Conservation (phyloP, 1,284 basidiomycete genomes). For the Tremellales sp. region DNA sequence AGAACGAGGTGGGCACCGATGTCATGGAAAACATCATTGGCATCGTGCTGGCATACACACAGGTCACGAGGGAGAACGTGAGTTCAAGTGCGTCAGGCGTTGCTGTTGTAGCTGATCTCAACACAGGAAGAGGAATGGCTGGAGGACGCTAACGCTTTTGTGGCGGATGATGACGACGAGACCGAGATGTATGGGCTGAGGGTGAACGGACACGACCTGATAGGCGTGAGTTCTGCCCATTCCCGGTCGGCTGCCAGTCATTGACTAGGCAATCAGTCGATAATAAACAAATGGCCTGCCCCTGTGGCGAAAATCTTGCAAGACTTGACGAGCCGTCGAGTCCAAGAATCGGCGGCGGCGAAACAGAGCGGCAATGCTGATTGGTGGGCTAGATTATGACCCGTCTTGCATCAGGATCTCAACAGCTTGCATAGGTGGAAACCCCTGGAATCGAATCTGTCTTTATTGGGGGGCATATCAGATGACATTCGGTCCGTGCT, state of each 20-base stretch:
- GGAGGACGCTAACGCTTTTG: conserved; percentile 82
- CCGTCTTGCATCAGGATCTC: neutral
- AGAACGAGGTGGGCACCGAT: conserved; percentile 47
- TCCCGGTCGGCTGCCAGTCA: neutral
- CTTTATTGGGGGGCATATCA: conserved; percentile 77
- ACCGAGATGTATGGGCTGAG: conserved; percentile 75
- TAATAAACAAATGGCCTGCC: conserved; percentile 65
- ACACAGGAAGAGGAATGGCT: conserved; percentile 84
- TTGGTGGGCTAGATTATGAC: conserved; percentile 38
- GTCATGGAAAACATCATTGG: conserved; percentile 57
- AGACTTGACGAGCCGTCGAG: conserved; percentile 54
- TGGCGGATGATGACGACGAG: conserved; percentile 93
- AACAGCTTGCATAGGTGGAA: conserved; percentile 65
- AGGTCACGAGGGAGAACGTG: conserved; percentile 87
- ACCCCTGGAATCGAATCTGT: conserved; percentile 75
- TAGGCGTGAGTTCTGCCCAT: conserved; percentile 57
- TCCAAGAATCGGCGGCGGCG: conserved; percentile 34
- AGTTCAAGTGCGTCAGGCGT: conserved; percentile 21
- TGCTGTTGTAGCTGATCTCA: neutral
- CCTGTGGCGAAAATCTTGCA: conserved; percentile 61
- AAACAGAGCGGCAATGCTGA: conserved; percentile 35
- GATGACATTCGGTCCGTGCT: conserved; percentile 71
- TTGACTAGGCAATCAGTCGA: conserved; percentile 53
- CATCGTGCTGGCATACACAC: conserved; percentile 66
- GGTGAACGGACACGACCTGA: conserved; percentile 76